Conservation (phyloP, 768 basidiomycete genomes). For the Mycena polygramma region DNA sequence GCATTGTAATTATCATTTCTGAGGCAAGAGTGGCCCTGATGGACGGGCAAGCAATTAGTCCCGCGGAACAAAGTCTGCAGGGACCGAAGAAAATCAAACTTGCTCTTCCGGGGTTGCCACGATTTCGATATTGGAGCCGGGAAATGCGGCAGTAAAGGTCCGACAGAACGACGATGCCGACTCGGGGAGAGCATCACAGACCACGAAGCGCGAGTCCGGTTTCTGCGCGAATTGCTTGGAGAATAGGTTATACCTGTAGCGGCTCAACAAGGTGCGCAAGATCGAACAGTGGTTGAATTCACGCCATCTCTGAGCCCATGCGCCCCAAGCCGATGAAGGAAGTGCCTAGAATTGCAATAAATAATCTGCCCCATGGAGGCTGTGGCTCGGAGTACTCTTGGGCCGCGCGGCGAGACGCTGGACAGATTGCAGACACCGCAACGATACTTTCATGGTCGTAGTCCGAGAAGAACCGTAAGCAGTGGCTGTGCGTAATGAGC, state of each 20-base stretch:
- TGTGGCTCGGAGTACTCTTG: slow-evolving; percentile 45
- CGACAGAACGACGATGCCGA: slow-evolving; percentile 68
- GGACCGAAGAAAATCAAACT: slow-evolving; percentile 16
- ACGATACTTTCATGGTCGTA: slow-evolving; percentile 64
- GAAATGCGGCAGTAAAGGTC: slow-evolving; percentile 69
- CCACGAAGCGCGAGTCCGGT: slow-evolving; percentile 71
- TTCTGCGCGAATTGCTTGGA: slow-evolving; percentile 73
- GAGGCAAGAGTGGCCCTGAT: slow-evolving; percentile 75
- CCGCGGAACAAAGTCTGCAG: slow-evolving; percentile 25
- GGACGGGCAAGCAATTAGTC: slow-evolving; percentile 29
- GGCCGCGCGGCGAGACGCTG: slow-evolving; percentile 53
- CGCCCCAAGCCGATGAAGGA: slow-evolving; percentile 90
- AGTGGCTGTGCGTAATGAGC: slow-evolving; percentile 1
- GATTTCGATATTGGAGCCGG: slow-evolving; percentile 69
- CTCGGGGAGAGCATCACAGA: slow-evolving; percentile 82
- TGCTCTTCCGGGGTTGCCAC: slow-evolving; percentile 78
- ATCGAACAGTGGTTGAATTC: slow-evolving; percentile 7
- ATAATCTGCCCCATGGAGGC: background rate
- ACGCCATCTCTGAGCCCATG: slow-evolving; percentile 90
- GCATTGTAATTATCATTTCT: slow-evolving; percentile 85
- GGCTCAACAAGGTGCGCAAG: background rate
- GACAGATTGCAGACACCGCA: slow-evolving; percentile 56
- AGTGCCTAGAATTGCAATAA: slow-evolving; percentile 49
- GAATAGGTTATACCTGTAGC: slow-evolving; percentile 77
- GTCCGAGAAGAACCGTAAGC: background rate